Conservation (phyloP, 164 flowering plant genomes). For the Stephania cephalantha region DNA sequence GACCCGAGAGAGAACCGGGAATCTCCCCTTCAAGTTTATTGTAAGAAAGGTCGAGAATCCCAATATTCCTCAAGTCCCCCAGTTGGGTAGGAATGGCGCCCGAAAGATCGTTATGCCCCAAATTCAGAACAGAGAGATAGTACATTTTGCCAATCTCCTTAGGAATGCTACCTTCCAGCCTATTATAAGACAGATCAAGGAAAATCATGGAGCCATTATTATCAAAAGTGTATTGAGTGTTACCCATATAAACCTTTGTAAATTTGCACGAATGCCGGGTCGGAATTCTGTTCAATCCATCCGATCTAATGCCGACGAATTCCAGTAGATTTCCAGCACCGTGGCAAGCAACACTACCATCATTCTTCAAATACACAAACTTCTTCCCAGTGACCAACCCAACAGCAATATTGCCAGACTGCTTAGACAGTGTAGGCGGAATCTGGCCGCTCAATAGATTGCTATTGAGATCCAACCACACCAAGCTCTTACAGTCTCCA, state of each 20-base stretch:
- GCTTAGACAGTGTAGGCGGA: constrained; percentile 63
- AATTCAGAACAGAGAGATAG: constrained; percentile 56
- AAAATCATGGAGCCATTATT: constrained; percentile 90
- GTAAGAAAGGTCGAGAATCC: constrained; percentile 72
- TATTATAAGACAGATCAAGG: constrained; percentile 76
- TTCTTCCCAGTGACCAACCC: constrained; percentile 61
- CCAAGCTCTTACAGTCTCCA: constrained; percentile 80
- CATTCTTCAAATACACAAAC: constrained; percentile 71
- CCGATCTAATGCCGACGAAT: constrained; percentile 68
- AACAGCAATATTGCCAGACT: constrained; percentile 68
- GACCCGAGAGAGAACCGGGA: constrained; percentile 53
- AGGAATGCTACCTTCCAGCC: constrained; percentile 63
- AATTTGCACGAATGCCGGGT: constrained; percentile 66
- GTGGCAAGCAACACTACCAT: constrained; percentile 66
- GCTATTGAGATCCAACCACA: constrained; percentile 94
- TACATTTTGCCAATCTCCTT: constrained; percentile 70
- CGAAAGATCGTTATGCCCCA: constrained; percentile 81
- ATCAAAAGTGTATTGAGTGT: constrained; percentile 56
- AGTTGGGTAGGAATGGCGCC: constrained; percentile 71
- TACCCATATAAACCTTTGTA: constrained; percentile 59
- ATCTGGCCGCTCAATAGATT: constrained; percentile 63
- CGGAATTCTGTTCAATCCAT: constrained; percentile 49
- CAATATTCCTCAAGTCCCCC: constrained; percentile 46
- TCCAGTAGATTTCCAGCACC: constrained; percentile 94
- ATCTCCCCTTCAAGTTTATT: constrained; percentile 64